Evolutionary conservation across 2,329 filamentous ascomycete genomes (phyloP).

Genomic region (Decorospora gaudefroyi): DNA sequence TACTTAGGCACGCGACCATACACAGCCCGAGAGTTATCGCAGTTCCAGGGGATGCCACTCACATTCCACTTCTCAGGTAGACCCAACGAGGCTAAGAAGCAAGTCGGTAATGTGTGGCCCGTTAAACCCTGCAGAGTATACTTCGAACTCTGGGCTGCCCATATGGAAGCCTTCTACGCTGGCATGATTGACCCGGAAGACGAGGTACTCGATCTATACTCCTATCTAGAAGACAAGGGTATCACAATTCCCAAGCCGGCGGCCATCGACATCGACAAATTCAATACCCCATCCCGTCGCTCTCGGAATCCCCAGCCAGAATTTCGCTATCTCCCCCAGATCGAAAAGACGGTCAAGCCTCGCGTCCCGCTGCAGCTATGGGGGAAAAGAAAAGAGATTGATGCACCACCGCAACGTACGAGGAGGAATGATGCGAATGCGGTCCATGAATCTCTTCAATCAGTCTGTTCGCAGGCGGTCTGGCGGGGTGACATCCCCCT

Average conservation of each 20-base stretch:
- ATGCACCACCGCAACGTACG: too few species aligned
- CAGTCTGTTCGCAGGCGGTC: too few species aligned
- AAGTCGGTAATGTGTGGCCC: constrained; percentile 35
- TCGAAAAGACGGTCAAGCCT: too few species aligned
- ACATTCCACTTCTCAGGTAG: constrained; percentile 19
- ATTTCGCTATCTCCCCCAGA: background rate
- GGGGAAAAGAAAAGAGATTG: too few species aligned
- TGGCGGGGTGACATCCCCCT: too few species aligned
- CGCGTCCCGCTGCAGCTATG: too few species aligned
- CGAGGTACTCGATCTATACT: constrained; percentile 24
- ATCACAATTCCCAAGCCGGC: background rate
- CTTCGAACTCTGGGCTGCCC: too few species aligned
- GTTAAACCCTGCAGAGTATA: constrained; percentile 18
- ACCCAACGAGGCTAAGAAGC: constrained; percentile 13
- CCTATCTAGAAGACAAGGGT: constrained; percentile 7
- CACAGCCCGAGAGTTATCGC: constrained; percentile 25
- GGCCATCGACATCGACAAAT: background rate
- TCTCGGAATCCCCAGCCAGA: background rate
- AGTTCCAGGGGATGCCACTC: constrained; percentile 26
- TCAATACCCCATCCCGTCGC: background rate
- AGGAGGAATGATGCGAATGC: too few species aligned
- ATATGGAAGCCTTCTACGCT: constrained; percentile 36
- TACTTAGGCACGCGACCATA: constrained; percentile 18
- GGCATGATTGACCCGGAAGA: constrained; percentile 34
- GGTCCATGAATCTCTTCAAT: too few species aligned